Conservation (phyloP, 2,329 filamentous ascomycete genomes). For the Aureobasidium sp. region DNA sequence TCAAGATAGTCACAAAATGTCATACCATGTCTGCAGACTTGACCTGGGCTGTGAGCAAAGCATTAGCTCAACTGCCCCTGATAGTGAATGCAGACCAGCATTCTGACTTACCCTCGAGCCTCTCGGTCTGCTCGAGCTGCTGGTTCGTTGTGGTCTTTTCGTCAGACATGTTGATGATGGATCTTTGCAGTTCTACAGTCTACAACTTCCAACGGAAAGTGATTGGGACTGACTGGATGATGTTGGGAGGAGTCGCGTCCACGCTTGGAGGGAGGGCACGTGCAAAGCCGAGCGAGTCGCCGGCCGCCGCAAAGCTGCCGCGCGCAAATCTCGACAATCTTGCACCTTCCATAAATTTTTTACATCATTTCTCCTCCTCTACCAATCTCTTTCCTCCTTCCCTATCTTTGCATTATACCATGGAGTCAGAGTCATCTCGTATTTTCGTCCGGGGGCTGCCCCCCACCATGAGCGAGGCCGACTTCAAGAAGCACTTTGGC, state of each 20-base stretch:
- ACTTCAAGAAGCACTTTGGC: constrained; percentile 84
- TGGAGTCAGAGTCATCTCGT: constrained; percentile 65
- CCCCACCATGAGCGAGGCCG: constrained; percentile 72
- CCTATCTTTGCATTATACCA: neutral
- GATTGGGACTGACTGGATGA: neutral
- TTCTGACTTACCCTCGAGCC: constrained; percentile 59
- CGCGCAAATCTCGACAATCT: constrained; percentile 8
- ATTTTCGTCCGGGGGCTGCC: constrained; percentile 67
- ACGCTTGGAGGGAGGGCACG: neutral
- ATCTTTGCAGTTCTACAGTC: neutral
- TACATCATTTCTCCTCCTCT: neutral
- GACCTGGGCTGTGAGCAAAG: constrained; percentile 63
- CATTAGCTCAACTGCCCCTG: constrained; percentile 11
- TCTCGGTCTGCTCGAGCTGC: constrained; percentile 39
- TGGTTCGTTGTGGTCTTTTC: constrained; percentile 20
- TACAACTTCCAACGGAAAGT: neutral
- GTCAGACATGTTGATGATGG: constrained; percentile 29
- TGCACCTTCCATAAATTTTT: constrained; percentile 12
- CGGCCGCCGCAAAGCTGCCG: constrained; percentile 11
- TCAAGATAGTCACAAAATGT: neutral
- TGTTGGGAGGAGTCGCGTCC: constrained; percentile 14
- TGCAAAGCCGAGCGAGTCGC: constrained; percentile 11
- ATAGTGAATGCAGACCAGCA: neutral
- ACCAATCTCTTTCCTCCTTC: neutral
- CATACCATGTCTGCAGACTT: constrained; percentile 98